Evolutionary conservation across 2,329 filamentous ascomycete genomes (phyloP).

Genomic region (Phialophora expanda): DNA sequence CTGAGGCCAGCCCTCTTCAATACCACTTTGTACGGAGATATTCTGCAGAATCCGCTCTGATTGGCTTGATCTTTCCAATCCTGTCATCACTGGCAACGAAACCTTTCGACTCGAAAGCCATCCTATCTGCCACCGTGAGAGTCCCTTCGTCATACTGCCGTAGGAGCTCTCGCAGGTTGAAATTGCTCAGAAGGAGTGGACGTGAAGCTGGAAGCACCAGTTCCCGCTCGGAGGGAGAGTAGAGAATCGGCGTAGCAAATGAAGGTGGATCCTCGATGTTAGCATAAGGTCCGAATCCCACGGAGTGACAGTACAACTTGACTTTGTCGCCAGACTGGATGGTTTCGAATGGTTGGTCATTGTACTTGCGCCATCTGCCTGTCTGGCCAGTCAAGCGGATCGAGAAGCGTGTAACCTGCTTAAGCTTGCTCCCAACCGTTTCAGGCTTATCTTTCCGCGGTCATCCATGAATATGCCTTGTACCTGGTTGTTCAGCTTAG

Average conservation of each 20-base stretch:
- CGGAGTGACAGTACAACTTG: background rate
- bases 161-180: background rate
- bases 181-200: background rate
- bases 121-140: background rate
- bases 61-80: background rate
- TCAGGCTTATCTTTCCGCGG: background rate
- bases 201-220: background rate
- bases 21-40: too few relatives aligned
- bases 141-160: background rate
- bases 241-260: background rate
- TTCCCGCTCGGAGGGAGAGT: background rate
- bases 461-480: background rate
- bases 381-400: background rate
- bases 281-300: background rate
- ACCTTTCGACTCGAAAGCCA: background rate
- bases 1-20: too few relatives aligned
- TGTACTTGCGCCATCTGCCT: background rate
- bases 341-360: background rate
- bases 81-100: background rate
- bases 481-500: background rate
- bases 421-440: background rate
- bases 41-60: too few relatives aligned
- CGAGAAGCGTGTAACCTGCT: background rate
- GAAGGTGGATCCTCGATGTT: background rate
- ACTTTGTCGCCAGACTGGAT: background rate